Evolutionary conservation across 208 protist species (phyloP).

Genomic region (Wallacemonas sp.): DNA sequence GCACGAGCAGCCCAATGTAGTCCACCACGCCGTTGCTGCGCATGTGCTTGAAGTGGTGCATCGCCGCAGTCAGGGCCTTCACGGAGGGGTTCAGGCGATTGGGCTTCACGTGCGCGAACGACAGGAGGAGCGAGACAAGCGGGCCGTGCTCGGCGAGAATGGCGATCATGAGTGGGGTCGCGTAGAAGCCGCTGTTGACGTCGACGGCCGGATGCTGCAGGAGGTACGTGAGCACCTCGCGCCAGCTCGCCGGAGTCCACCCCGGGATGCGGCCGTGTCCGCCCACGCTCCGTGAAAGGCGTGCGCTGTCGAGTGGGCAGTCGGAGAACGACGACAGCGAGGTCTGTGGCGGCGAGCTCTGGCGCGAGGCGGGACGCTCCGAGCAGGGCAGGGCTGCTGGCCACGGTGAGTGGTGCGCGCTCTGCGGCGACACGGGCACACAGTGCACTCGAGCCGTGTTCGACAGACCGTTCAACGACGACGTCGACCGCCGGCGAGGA

Average conservation of each 20-base stretch:
- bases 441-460: background rate
- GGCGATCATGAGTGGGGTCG: constrained; percentile 43
- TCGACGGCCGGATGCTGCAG: constrained; percentile 42
- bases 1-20: constrained; percentile 19
- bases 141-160: constrained; percentile 22
- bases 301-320: background rate
- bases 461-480: background rate
- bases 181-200: constrained; percentile 43
- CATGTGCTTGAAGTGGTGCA: constrained; percentile 32
- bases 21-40: constrained; percentile 11
- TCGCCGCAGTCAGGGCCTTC: constrained; percentile 21
- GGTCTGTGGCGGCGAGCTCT: background rate
- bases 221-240: constrained; percentile 32
- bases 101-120: constrained; percentile 29
- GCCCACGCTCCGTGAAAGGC: background rate
- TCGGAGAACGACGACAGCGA: background rate
- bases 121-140: constrained; percentile 31
- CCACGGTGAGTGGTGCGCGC: background rate
- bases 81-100: constrained; percentile 27
- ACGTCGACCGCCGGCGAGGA: background rate
- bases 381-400: no score
- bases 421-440: background rate
- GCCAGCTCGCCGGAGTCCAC: constrained; percentile 15
- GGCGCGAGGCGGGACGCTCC: no score
- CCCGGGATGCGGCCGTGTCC: background rate